Conservation (phyloP, 306 rosid genomes). For the Sindora glabra region DNA sequence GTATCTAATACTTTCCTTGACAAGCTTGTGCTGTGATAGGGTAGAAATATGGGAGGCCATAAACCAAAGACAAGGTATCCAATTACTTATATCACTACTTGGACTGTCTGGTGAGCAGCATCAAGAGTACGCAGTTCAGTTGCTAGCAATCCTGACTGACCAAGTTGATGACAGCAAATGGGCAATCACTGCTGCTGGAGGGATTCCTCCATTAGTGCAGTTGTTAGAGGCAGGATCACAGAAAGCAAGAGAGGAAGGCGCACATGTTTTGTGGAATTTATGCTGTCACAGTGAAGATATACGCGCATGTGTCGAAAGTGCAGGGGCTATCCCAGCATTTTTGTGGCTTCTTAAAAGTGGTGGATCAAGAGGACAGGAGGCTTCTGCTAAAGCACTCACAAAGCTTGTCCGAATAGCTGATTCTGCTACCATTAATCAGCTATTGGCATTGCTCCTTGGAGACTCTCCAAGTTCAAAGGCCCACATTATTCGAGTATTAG, state of each 20-base stretch:
- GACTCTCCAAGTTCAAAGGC: slow-evolving; percentile 71
- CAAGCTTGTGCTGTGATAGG: slow-evolving; percentile 71
- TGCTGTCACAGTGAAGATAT: slow-evolving; percentile 97
- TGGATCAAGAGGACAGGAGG: slow-evolving; percentile 79
- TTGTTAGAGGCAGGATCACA: slow-evolving; percentile 86
- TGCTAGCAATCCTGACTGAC: slow-evolving; percentile 71
- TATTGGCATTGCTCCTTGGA: slow-evolving; percentile 80
- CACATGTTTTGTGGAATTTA: slow-evolving; percentile 84
- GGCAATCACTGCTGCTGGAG: slow-evolving; percentile 99
- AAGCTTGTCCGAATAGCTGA: slow-evolving; percentile 83
- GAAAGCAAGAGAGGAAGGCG: slow-evolving; percentile 92
- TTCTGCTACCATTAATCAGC: slow-evolving; percentile 82
- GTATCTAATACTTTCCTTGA: slow-evolving; percentile 58
- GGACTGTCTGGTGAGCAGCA: slow-evolving; percentile 94
- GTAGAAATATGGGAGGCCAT: slow-evolving; percentile 89
- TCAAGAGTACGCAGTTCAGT: slow-evolving; percentile 89
- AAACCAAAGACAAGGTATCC: slow-evolving; percentile 84
- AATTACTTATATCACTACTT: slow-evolving; percentile 75
- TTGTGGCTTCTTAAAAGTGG: slow-evolving; percentile 89
- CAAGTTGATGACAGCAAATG: slow-evolving; percentile 96
- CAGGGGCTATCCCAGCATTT: slow-evolving; percentile 76
- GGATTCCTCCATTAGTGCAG: slow-evolving; percentile 94
- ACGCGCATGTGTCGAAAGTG: slow-evolving; percentile 79
- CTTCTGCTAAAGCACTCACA: slow-evolving; percentile 84
- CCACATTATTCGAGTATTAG: slow-evolving; percentile 70